Conservation (phyloP, 2,329 filamentous ascomycete genomes). For the Rhynchosporium secalis region DNA sequence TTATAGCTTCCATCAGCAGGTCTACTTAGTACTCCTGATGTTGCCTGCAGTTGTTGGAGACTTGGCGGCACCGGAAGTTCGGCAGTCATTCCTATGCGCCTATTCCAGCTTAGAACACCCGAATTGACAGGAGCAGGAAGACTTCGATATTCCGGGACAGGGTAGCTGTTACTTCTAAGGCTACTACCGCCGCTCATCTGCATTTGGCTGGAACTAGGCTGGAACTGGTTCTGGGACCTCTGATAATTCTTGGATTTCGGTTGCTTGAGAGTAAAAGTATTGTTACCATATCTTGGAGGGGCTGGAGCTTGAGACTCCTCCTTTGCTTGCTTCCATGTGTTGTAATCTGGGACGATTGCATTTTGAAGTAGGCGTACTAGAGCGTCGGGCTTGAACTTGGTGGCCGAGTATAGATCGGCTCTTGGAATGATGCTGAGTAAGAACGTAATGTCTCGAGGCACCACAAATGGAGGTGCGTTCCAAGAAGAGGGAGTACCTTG, state of each 20-base stretch:
- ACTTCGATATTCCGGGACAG: conserved; percentile 9
- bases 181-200: background rate
- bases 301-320: conserved; percentile 33
- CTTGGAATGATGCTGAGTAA: conserved; percentile 64
- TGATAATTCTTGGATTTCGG: background rate
- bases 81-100: conserved; percentile 16
- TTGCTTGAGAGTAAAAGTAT: background rate
- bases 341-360: conserved; percentile 63
- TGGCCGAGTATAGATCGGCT: conserved; percentile 67
- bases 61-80: conserved; percentile 21
- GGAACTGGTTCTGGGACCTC: background rate
- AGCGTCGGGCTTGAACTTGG: conserved; percentile 67
- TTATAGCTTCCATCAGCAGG: conserved; percentile 26
- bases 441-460: conserved; percentile 67
- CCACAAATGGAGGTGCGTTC: conserved; percentile 55
- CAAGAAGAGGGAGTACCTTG: conserved; percentile 42
- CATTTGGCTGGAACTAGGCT: background rate
- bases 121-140: conserved; percentile 10
- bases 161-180: background rate
- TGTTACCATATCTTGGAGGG: conserved; percentile 14
- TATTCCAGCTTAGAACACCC: conserved; percentile 18
- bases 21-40: conserved; percentile 29
- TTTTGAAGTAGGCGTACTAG: conserved; percentile 73
- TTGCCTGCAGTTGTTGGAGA: conserved; percentile 9
- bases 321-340: conserved; percentile 51